phyloP scores from a whole-genome alignment of 257 asterid genomes.

The Salvia rosmarinus region DNA sequence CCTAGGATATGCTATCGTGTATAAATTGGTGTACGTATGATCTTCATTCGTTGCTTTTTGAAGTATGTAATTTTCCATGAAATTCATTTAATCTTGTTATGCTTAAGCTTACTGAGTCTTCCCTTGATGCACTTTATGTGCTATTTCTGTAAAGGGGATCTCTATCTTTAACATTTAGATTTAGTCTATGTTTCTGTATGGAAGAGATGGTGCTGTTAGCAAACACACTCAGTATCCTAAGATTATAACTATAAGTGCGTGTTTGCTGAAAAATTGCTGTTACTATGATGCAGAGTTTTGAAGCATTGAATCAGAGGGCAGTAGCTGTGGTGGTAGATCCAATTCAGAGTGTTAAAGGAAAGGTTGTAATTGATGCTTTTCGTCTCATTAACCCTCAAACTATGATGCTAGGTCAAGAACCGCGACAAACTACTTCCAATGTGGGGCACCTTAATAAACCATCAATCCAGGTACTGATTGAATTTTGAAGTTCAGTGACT shows the following conservation, averaged over 20 bases:
- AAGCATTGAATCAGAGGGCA: constrained; percentile 95
- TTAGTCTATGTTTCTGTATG: background rate
- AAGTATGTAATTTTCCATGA: constrained; percentile 1
- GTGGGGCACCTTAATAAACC: constrained; percentile 97
- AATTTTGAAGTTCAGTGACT: background rate
- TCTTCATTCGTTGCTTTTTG: background rate
- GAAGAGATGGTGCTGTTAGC: background rate
- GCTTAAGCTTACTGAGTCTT: background rate
- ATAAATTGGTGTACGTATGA: constrained; percentile 6
- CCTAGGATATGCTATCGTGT: constrained; percentile 4
- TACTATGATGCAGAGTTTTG: constrained; percentile 77
- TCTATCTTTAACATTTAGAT: background rate
- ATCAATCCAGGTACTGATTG: constrained; percentile 75
- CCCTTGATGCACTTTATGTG: background rate
- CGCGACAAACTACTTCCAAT: constrained; percentile 96
- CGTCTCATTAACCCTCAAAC: constrained; percentile 96
- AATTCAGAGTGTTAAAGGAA: constrained; percentile 97
- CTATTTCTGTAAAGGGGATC: background rate
- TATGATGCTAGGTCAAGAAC: constrained; percentile 99
- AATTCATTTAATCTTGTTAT: background rate
- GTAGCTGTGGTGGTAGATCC: constrained; percentile 99
- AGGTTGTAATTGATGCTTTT: constrained; percentile 99
- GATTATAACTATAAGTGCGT: constrained; percentile 1
- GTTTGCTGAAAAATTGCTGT: constrained; percentile 3
- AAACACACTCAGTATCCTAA: background rate